Evolutionary conservation across 768 basidiomycete species (phyloP), one percentile per base, ranked within the genome.

Genomic region (Inosperma sp.): DNA sequence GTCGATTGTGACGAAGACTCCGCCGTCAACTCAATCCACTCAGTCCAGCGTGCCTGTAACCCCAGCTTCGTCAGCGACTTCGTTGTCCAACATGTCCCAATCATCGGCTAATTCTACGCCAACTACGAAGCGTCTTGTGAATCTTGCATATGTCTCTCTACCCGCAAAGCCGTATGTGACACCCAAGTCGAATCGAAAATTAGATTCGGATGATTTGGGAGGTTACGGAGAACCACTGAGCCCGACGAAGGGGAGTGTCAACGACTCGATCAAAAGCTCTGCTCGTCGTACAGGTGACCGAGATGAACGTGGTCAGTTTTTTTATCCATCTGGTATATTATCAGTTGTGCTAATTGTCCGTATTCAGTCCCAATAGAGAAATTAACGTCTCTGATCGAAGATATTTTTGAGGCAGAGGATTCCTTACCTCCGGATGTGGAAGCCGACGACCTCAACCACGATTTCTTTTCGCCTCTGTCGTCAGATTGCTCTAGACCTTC

Each of bases 361-460:
- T 47, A 49, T 53, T 12, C 40, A 85, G 86, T 68, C 2, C 85
- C 87, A 0, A 65, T 88, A 4, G 86, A 93, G 60, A 94, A 88
- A 64, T 73, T 98, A 8, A 73, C 72, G 0, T 80, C 82, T 2
- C 68, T 91, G 14, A 71, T 95, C 1, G 89, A 93, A 56, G 92
- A 95, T 48, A 77, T 96, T 13, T 88, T 95, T 57, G 88, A 93
- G 60, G 88, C 90, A 0, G 90, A 97, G 63, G 95, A 82, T 49
- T 56, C 61, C 12, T 51, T 72, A 4, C 65, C 69, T 6, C 53
- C 66, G 19, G 69, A 69, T 26, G 49, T 64, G 49, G 84, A 88
- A 55, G 83, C 87, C 0, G 84, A 89, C 58, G 93, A 82, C 44
- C 69, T 91, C 72, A 82, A 59, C 3, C 62, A 71, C 23, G 78